phyloP scores from a whole-genome alignment of 805 yeast genomes.

The Myxozyma nipponensis region DNA sequence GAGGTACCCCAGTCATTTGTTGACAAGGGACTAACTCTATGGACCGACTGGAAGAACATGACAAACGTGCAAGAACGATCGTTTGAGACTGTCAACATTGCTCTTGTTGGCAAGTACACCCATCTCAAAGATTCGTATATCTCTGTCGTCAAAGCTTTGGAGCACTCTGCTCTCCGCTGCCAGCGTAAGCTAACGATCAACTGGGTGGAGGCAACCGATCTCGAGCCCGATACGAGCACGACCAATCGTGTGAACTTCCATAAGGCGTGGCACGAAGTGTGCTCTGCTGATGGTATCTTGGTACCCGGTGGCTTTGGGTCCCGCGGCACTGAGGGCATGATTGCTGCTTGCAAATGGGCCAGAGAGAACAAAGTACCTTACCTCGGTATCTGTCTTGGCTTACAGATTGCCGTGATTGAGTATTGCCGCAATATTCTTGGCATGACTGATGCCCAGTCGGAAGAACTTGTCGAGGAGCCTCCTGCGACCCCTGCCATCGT shows the following conservation, averaged over 20 bases:
- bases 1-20: slow-evolving; percentile 48
- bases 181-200: slow-evolving; percentile 76
- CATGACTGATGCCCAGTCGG: slow-evolving; percentile 41
- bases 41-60: slow-evolving; percentile 72
- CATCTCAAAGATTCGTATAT: slow-evolving; percentile 91
- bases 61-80: slow-evolving; percentile 74
- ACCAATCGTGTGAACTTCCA: slow-evolving; percentile 77
- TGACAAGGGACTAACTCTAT: slow-evolving; percentile 63
- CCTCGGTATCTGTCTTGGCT: slow-evolving; percentile 94
- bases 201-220: slow-evolving; percentile 94
- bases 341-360: slow-evolving; percentile 96
- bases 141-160: slow-evolving; percentile 91
- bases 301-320: slow-evolving; percentile 99
- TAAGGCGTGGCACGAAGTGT: slow-evolving; percentile 90
- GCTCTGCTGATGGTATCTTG: slow-evolving; percentile 92
- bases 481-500: slow-evolving; percentile 71
- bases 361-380: slow-evolving; percentile 91
- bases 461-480: slow-evolving; percentile 44
- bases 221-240: slow-evolving; percentile 56
- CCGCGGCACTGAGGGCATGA: slow-evolving; percentile 98
- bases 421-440: slow-evolving; percentile 79
- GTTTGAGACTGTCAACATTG: slow-evolving; percentile 84
- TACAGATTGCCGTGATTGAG: slow-evolving; percentile 95
- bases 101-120: slow-evolving; percentile 96
- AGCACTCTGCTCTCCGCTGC: slow-evolving; percentile 91